A percentile compares a stretch with the other conserved stretches of the same genome.
phyloP scores from a whole-genome alignment of 2,329 filamentous ascomycete species.

The Zasmidium citrigriseum region DNA sequence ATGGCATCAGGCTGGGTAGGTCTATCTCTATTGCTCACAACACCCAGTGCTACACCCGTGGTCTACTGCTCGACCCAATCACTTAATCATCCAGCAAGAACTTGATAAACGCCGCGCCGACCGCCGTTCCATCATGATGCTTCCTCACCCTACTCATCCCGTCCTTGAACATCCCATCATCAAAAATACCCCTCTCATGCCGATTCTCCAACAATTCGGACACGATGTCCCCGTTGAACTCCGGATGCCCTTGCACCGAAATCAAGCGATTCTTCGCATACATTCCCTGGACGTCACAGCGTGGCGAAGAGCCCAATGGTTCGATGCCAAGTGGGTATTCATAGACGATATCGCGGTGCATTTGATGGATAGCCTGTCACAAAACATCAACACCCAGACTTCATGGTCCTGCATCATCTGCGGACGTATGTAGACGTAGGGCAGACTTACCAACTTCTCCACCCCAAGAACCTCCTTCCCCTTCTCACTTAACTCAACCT shows the following conservation, averaged over 20 bases:
- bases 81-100: conserved; percentile 66
- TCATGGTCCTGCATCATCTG: too few relatives aligned
- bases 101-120: conserved; percentile 72
- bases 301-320: conserved; percentile 63
- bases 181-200: conserved; percentile 67
- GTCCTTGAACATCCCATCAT: conserved; percentile 67
- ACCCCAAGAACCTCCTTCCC: conserved; percentile 72
- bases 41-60: too few relatives aligned
- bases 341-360: conserved; percentile 79
- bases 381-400: conserved; percentile 5
- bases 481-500: conserved; percentile 66
- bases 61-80: not conserved
- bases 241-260: conserved; percentile 83
- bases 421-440: not conserved
- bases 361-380: conserved; percentile 71
- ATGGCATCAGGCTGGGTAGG: not conserved
- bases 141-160: conserved; percentile 66
- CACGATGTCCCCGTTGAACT: conserved; percentile 74
- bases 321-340: conserved; percentile 63
- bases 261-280: conserved; percentile 67
- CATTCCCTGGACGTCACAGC: conserved; percentile 79
- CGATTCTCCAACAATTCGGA: conserved; percentile 66
- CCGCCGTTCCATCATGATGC: conserved; percentile 76
- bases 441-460: conserved; percentile 58
- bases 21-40: conserved; percentile 3